Conservation (phyloP, 352 stramenopile species). For the Chrysophaeum taylorii region DNA sequence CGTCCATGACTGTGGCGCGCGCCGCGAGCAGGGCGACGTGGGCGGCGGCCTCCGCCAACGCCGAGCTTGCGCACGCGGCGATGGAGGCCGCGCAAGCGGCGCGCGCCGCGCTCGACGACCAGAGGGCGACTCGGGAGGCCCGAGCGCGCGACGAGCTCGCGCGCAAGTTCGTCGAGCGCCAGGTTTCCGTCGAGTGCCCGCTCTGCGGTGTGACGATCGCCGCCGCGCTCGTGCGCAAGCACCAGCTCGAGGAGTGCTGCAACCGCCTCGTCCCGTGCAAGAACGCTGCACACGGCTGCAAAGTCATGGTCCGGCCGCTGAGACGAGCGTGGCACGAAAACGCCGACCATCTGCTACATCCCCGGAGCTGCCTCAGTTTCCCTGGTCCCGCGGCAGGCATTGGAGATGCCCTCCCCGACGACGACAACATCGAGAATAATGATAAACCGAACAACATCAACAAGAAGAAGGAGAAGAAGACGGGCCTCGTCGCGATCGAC, state of each 20-base stretch:
- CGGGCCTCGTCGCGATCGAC: background rate
- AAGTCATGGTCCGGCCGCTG: conserved; percentile 10
- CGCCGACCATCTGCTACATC: conserved; percentile 17
- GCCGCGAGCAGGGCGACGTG: background rate
- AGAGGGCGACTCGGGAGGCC: too few species aligned
- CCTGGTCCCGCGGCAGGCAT: conserved; percentile 2
- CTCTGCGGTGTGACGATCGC: conserved; percentile 14
- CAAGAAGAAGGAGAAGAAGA: background rate
- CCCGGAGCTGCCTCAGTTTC: conserved; percentile 11
- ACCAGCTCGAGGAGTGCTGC: conserved; percentile 1
- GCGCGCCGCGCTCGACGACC: background rate
- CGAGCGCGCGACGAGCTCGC: conserved; percentile 7
- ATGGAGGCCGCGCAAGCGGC: background rate
- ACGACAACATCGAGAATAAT: too few species aligned
- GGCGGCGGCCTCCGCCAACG: background rate
- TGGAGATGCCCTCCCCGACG: too few species aligned
- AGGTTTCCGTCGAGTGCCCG: conserved; percentile 8
- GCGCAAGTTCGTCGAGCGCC: background rate
- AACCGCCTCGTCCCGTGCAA: conserved; percentile 17
- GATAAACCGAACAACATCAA: too few species aligned
- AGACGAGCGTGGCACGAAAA: conserved; percentile 14
- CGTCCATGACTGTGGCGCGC: background rate
- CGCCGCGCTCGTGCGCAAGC: background rate
- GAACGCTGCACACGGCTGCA: conserved; percentile 18
- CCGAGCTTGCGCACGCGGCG: background rate